Conservation (phyloP, 73 alveolate genomes). For the Uronychia binucleata region DNA sequence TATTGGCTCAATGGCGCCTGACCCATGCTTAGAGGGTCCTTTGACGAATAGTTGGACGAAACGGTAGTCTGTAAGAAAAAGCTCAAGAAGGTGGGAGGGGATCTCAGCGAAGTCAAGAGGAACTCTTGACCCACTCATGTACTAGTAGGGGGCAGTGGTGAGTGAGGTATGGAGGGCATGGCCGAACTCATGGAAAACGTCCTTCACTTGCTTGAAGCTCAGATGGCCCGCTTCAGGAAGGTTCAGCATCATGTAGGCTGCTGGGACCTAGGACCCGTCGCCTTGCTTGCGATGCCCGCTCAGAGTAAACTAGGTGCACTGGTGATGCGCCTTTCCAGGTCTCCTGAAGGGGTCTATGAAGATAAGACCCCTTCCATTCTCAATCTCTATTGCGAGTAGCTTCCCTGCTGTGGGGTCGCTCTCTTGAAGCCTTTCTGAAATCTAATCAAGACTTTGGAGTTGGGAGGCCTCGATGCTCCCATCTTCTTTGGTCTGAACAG, state of each 20-base stretch:
- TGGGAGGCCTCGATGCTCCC: constrained; percentile 3
- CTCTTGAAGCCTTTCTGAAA: neutral
- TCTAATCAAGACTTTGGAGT: constrained; percentile 1
- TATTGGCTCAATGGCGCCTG: no score
- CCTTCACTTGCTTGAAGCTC: constrained; percentile 24
- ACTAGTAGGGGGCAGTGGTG: constrained; percentile 36
- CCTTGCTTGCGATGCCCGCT: constrained; percentile 10
- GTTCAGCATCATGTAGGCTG: constrained; percentile 12
- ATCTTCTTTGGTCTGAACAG: constrained; percentile 15
- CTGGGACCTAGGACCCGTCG: constrained; percentile 20
- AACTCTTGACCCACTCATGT: constrained; percentile 59
- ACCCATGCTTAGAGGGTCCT: no score
- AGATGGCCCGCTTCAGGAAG: constrained; percentile 8
- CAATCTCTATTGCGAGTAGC: neutral
- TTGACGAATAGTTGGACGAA: constrained; percentile 40
- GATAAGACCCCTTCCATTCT: constrained; percentile 17
- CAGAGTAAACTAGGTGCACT: constrained; percentile 12
- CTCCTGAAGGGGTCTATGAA: constrained; percentile 46
- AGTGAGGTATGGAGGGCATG: constrained; percentile 60
- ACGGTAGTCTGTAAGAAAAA: constrained; percentile 39
- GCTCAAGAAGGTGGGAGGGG: constrained; percentile 58
- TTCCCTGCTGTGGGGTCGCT: neutral
- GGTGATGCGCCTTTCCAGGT: constrained; percentile 7
- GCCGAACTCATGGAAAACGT: constrained; percentile 70
- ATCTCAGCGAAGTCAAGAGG: constrained; percentile 56